Percentiles rank a stretch among this genome's conserved stretches.
These are phyloP conservation scores for Fusarium solani-melongenae DNA, from an alignment of 2,329 filamentous ascomycete genomes.

Conservation along the genomic window DNA sequence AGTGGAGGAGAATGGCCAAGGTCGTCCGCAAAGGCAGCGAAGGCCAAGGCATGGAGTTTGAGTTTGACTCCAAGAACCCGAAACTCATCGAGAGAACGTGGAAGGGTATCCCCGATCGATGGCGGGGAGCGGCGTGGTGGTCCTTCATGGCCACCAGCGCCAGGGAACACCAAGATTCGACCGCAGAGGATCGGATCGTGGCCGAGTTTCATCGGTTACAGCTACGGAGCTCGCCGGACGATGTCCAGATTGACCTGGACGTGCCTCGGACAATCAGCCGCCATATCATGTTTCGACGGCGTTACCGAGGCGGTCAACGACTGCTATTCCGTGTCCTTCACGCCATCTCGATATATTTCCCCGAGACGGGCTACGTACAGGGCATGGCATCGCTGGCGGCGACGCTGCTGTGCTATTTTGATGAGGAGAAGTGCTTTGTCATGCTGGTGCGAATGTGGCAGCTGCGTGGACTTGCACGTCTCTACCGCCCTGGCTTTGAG, in stretches of 20 bases:
- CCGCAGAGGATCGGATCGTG: constrained; percentile 77
- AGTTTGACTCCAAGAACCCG: constrained; percentile 83
- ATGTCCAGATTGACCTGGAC: constrained; percentile 96
- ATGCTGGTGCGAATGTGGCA: constrained; percentile 98
- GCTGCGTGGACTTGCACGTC: constrained; percentile 82
- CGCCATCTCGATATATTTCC: constrained; percentile 89
- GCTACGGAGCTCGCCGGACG: constrained; percentile 81
- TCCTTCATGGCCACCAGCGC: constrained; percentile 87
- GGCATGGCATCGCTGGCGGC: constrained; percentile 96
- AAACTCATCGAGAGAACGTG: constrained; percentile 92
- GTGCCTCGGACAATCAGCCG: constrained; percentile 94
- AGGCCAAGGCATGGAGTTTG: constrained; percentile 69
- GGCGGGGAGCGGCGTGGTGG: constrained; percentile 94
- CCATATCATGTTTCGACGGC: constrained; percentile 95
- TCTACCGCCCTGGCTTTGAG: constrained; percentile 86
- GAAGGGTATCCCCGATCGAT: constrained; percentile 98
- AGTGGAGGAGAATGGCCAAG: constrained; percentile 75
- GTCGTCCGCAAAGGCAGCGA: constrained; percentile 61
- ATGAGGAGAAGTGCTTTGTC: constrained; percentile 92
- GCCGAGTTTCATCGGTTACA: constrained; percentile 79
- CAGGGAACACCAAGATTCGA: constrained; percentile 67
- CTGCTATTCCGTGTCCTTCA: constrained; percentile 93
- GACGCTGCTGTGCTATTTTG: constrained; percentile 94
- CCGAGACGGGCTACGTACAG: constrained; percentile 93
- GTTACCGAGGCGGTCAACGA: constrained; percentile 92